Evolutionary conservation across 495 filamentous ascomycete species (phyloP).

Genomic region (Talaromyces proteolyticus): DNA sequence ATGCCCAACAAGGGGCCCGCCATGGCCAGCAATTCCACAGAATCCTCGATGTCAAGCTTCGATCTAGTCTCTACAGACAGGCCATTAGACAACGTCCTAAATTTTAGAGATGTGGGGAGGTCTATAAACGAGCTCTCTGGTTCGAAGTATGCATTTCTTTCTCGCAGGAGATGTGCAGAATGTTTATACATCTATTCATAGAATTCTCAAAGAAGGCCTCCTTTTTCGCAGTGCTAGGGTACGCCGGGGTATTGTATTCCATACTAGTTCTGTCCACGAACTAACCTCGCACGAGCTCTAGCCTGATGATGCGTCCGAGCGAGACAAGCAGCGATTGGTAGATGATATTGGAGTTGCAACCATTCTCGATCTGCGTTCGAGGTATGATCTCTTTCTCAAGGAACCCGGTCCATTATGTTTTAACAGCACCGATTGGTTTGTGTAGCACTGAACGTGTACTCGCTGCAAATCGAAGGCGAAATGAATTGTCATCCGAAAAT

Average conservation of each 20-base stretch:
- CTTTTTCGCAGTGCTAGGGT: constrained; percentile 74
- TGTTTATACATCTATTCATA: constrained; percentile 25
- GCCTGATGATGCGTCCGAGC: constrained; percentile 62
- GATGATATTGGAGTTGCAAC: constrained; percentile 59
- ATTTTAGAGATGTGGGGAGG: constrained; percentile 81
- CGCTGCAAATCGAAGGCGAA: constrained; percentile 58
- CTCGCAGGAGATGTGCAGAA: background rate
- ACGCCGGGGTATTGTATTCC: constrained; percentile 6
- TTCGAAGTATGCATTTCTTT: constrained; percentile 35
- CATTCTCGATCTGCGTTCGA: constrained; percentile 73
- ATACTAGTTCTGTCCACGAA: background rate
- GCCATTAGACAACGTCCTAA: constrained; percentile 63
- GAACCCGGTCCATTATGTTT: background rate
- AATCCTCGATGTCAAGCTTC: constrained; percentile 17
- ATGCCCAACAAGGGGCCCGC: no score
- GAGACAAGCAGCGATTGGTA: constrained; percentile 54
- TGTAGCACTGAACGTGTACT: constrained; percentile 66
- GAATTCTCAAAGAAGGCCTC: constrained; percentile 60
- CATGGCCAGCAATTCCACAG: background rate
- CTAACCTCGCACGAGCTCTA: constrained; percentile 8
- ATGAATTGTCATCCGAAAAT: constrained; percentile 17
- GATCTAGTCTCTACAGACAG: constrained; percentile 37
- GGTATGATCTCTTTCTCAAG: constrained; percentile 45
- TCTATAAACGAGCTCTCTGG: constrained; percentile 58
- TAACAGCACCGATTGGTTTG: constrained; percentile 3